Base-by-base conservation (phyloP, 805 yeast genomes). In the Lipomyces anomalus region DNA sequence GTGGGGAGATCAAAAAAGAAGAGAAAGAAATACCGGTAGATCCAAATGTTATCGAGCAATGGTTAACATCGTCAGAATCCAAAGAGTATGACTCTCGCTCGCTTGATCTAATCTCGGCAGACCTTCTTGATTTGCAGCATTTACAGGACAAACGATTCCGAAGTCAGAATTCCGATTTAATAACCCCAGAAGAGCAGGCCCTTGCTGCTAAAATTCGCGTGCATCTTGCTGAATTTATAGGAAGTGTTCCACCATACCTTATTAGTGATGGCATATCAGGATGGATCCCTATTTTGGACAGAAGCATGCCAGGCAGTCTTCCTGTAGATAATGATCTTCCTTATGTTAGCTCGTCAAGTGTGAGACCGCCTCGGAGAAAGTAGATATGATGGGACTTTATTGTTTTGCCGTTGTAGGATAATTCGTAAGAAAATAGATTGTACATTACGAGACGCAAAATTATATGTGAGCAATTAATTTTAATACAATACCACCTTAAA, bases 101-200 rank as follows among this genome's bases (percentile, higher is more conserved):
- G 42, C 62, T 66, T 35, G 59, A 71, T 40, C 62, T 68, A 17
- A 68, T 80, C 30, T 69, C 73, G 23, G 58, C 65, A 37, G 64
- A 74, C 36, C 56, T 84, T 20, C 53, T 69, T 7, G 72, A 76
- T 46, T 61, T 84, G 22, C 75, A 76, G 50, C 63, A 64, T 21
- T 48, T 77, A 26, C 79, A 84, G 59, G 66, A 72, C 16, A 57
- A 64, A 35, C 70, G 87, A 50, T 64, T 67, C 22, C 50, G 55
- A 9, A 38, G 57, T 38, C 53, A 28, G 53, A 57, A 47, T 44
- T 40, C 28, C 18, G 48, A 46, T 26, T 50, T 48, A 38, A 56
- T 11, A 50, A 53, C 26, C 51, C 56, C 24, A 20, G 47, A 52
- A 23, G 72, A 67, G 50, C 57, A 61, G 13, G 59, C 57, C 13